A percentile compares a stretch with the other conserved stretches of the same genome.
phyloP scores from a whole-genome alignment of 345 rosid species.

The Citrus hindsii region DNA sequence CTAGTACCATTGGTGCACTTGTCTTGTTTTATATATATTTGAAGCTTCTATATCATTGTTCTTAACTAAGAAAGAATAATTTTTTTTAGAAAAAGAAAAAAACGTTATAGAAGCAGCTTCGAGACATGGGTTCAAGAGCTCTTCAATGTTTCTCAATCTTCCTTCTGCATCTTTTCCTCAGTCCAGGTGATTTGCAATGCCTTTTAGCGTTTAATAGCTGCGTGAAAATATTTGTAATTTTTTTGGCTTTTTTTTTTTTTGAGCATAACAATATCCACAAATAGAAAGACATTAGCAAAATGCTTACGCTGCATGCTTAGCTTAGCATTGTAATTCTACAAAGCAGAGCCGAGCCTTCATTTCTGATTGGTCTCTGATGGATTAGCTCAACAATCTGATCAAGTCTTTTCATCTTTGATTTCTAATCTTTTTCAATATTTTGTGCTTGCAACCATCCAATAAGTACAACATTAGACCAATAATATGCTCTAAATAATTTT shows the following conservation, averaged over 20 bases:
- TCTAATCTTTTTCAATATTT: neutral
- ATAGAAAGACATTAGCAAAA: neutral
- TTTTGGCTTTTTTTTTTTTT: too few relatives aligned
- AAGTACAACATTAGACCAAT: neutral
- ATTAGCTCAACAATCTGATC: neutral
- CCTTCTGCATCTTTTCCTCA: constrained; percentile 46
- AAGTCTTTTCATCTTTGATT: neutral
- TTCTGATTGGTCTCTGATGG: neutral
- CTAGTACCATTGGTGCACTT: constrained; percentile 35
- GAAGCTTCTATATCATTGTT: constrained; percentile 35
- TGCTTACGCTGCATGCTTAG: neutral
- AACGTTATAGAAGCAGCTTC: constrained; percentile 18
- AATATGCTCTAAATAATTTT: neutral
- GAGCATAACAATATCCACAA: neutral
- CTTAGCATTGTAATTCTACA: neutral
- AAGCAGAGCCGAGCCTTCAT: neutral
- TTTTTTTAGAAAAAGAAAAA: neutral
- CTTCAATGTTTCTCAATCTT: constrained; percentile 35
- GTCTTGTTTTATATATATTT: constrained; percentile 25
- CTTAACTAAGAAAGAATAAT: constrained; percentile 2
- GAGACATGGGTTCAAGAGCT: constrained; percentile 45
- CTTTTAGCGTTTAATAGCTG: neutral
- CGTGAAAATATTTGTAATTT: too few relatives aligned
- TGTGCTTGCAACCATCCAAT: too few relatives aligned
- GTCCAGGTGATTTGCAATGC: constrained; percentile 57